A percentile compares a stretch with the other conserved stretches of the same genome.
phyloP scores from a whole-genome alignment of 768 basidiomycete species.

The Galerina sulciceps region DNA sequence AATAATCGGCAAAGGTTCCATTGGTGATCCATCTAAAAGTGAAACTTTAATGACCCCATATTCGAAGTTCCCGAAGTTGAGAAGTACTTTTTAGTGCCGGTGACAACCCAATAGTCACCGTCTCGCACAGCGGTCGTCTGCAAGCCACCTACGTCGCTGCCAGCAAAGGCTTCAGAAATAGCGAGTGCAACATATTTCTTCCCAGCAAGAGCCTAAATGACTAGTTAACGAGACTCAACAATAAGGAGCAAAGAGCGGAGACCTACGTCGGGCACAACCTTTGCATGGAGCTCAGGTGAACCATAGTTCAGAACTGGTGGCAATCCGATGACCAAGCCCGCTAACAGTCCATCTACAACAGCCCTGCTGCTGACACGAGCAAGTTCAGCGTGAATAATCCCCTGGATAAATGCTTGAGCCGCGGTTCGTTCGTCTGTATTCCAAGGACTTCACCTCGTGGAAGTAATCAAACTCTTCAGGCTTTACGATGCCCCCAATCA shows the following conservation, averaged over 20 bases:
- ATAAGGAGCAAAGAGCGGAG: not conserved
- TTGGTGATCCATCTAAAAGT: conserved; percentile 85
- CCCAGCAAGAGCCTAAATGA: conserved; percentile 52
- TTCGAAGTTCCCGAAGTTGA: not conserved
- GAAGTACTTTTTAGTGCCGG: conserved; percentile 87
- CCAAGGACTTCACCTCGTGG: conserved; percentile 65
- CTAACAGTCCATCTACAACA: conserved; percentile 85
- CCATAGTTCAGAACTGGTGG: conserved; percentile 92
- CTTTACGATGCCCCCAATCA: conserved; percentile 77
- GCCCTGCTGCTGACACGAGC: conserved; percentile 84
- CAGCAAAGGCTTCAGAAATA: conserved; percentile 93
- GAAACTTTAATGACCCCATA: not conserved
- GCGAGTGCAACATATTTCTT: conserved; percentile 90
- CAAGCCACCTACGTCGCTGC: conserved; percentile 82
- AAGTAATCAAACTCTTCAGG: conserved; percentile 94
- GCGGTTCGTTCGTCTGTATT: not conserved
- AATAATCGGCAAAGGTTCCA: conserved; percentile 83
- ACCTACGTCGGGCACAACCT: conserved; percentile 72
- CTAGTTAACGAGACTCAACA: not conserved
- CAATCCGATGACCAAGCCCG: conserved; percentile 83
- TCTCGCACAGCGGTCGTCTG: conserved; percentile 87
- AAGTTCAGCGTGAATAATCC: conserved; percentile 82
- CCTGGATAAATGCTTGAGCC: conserved; percentile 38
- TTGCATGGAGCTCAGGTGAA: conserved; percentile 68
- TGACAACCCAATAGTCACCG: conserved; percentile 86